Percentiles rank a stretch among this genome's conserved stretches.
Conservation (phyloP, 2,329 filamentous ascomycete genomes). For the Paraphaeosphaeria sporulosa region DNA sequence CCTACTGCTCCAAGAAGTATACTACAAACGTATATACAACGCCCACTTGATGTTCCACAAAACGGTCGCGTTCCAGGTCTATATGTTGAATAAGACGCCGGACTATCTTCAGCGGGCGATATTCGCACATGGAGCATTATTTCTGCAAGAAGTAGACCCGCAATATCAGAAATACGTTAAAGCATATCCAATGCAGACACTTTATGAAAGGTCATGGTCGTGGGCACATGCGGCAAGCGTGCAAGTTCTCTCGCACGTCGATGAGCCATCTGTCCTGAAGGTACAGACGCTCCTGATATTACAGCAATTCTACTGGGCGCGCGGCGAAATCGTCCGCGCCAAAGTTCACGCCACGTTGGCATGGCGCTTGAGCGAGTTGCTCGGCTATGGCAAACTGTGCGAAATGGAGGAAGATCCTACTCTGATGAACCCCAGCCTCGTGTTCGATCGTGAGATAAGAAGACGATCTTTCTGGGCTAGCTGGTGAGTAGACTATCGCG, state of each 20-base stretch:
- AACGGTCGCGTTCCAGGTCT: conserved; percentile 6
- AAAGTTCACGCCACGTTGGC: conserved; percentile 2
- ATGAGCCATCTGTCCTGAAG: conserved; percentile 8
- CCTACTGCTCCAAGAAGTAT: neutral
- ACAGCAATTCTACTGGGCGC: conserved; percentile 5
- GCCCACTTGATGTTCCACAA: conserved; percentile 3
- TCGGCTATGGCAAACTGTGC: neutral
- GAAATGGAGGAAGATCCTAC: neutral
- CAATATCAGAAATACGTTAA: conserved; percentile 4
- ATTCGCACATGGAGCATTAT: conserved; percentile 1
- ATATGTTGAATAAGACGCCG: conserved; percentile 8
- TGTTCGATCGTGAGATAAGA: conserved; percentile 6
- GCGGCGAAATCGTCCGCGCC: conserved; percentile 3
- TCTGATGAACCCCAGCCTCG: neutral
- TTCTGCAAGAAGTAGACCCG: conserved; percentile 4
- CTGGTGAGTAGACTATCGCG: too few species aligned
- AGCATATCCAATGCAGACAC: conserved; percentile 1
- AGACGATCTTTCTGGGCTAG: conserved; percentile 9
- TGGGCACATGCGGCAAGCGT: conserved; percentile 10
- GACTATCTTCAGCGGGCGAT: conserved; percentile 2
- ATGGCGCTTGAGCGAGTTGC: neutral
- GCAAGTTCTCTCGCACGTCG: conserved; percentile 5
- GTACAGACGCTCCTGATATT: neutral
- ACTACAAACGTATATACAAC: conserved; percentile 5
- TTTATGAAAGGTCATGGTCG: conserved; percentile 3